Conservation (phyloP, 2,329 filamentous ascomycete genomes). For the Diaporthe velutina region DNA sequence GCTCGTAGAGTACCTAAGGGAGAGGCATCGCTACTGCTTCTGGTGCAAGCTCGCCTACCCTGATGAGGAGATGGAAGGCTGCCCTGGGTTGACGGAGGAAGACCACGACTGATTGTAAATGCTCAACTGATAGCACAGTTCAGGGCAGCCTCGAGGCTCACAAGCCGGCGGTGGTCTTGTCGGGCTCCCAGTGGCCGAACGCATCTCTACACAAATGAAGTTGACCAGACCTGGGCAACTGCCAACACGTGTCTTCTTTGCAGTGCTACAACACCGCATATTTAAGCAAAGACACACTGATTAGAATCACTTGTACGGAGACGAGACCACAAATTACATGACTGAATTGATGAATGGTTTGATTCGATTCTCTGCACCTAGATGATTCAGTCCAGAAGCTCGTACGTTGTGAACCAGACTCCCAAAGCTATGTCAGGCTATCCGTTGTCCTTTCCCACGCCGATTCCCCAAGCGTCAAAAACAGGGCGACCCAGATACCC, state of each 20-base stretch:
- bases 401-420: conserved; percentile 5
- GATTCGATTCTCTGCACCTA: not conserved
- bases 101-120: conserved; percentile 70
- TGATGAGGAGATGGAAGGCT: conserved; percentile 83
- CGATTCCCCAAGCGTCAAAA: not conserved
- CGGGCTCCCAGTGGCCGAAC: no score
- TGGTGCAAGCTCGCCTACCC: conserved; percentile 93
- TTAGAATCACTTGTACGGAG: not conserved
- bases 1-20: conserved; percentile 77
- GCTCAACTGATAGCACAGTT: not conserved
- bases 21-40: conserved; percentile 86
- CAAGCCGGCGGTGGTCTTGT: not conserved
- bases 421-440: conserved; percentile 5
- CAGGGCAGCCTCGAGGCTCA: not conserved
- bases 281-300: not conserved
- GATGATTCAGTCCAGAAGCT: not conserved
- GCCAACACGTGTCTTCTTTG: not conserved
- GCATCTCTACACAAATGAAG: not conserved
- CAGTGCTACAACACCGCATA: not conserved
- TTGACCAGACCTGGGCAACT: not conserved
- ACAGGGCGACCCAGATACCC: conserved; percentile 20
- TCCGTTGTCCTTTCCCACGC: conserved; percentile 4
- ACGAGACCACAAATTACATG: not conserved
- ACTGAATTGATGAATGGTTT: not conserved
- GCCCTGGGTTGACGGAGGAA: conserved; percentile 88